phyloP scores from a whole-genome alignment of 2,329 filamentous ascomycete genomes.

The Microsporum ferrugineum region DNA sequence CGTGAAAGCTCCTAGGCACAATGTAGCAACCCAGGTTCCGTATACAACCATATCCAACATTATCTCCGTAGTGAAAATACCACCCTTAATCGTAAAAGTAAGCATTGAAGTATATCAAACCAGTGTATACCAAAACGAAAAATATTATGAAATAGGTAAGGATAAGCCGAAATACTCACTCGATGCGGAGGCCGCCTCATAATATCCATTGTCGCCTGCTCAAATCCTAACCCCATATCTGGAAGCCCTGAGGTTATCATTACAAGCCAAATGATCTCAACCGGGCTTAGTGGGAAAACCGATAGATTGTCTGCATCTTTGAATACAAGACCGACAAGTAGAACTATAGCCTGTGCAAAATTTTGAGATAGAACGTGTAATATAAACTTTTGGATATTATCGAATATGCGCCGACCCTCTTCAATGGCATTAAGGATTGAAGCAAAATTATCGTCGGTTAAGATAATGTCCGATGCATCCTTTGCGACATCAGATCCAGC shows the following conservation, averaged over 20 bases:
- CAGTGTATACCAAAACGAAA: neutral
- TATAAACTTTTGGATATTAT: constrained; percentile 83
- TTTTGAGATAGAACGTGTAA: constrained; percentile 69
- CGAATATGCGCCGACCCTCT: constrained; percentile 73
- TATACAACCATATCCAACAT: constrained; percentile 73
- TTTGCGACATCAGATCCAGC: constrained; percentile 78
- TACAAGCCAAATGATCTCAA: constrained; percentile 88
- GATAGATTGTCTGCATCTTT: constrained; percentile 59
- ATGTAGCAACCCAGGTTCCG: constrained; percentile 62
- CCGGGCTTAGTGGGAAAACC: constrained; percentile 72
- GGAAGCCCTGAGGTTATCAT: constrained; percentile 82
- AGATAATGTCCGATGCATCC: constrained; percentile 45
- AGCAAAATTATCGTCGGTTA: constrained; percentile 47
- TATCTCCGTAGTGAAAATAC: constrained; percentile 67
- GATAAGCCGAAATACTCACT: constrained; percentile 8
- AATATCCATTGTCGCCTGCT: constrained; percentile 61
- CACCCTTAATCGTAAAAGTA: constrained; percentile 20
- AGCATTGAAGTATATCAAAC: neutral
- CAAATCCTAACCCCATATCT: constrained; percentile 75
- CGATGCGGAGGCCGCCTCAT: constrained; percentile 69
- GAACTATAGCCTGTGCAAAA: constrained; percentile 67
- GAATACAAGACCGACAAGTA: constrained; percentile 71
- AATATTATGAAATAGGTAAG: neutral
- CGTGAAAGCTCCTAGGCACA: constrained; percentile 52
- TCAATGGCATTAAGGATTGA: constrained; percentile 73